Conservation (phyloP, 257 asterid genomes). For the Nicotiana undulata region DNA sequence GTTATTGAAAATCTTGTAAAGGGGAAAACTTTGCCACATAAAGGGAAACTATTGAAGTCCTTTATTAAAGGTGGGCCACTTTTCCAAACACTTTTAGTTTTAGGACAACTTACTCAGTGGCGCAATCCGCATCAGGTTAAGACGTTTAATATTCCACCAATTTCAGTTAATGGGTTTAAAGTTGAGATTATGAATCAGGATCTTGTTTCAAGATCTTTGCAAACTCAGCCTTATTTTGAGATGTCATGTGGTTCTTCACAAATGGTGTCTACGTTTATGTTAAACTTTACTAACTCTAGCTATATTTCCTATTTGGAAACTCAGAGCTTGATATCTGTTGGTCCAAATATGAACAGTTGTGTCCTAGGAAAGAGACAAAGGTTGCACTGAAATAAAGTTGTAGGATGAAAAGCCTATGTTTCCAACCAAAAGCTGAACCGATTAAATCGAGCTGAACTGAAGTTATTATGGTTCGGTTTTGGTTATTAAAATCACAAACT, state of each 20-base stretch:
- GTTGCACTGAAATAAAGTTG: constrained; percentile 14
- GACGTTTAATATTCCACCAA: constrained; percentile 44
- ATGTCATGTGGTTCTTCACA: constrained; percentile 44
- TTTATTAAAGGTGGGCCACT: constrained; percentile 62
- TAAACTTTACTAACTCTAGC: constrained; percentile 20
- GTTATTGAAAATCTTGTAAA: constrained; percentile 40
- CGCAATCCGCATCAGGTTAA: constrained; percentile 71
- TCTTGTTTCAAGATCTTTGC: constrained; percentile 8
- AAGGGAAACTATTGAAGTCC: constrained; percentile 52
- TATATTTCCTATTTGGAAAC: constrained; percentile 16
- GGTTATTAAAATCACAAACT: too few species aligned
- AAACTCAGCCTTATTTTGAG: constrained; percentile 22
- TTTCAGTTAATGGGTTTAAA: constrained; percentile 29
- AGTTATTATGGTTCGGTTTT: too few species aligned
- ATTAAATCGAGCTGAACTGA: too few species aligned
- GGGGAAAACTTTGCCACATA: constrained; percentile 46
- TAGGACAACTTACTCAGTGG: constrained; percentile 83
- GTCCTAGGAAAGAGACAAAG: constrained; percentile 32
- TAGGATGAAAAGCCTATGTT: not conserved
- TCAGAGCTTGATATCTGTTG: constrained; percentile 17
- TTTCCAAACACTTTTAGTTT: constrained; percentile 54
- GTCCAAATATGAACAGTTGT: constrained; percentile 19
- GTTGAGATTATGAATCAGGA: constrained; percentile 15
- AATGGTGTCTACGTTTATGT: constrained; percentile 24
- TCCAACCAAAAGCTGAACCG: not conserved